Conservation (phyloP, 1,284 basidiomycete species). For the Leccinum subspadiceum region DNA sequence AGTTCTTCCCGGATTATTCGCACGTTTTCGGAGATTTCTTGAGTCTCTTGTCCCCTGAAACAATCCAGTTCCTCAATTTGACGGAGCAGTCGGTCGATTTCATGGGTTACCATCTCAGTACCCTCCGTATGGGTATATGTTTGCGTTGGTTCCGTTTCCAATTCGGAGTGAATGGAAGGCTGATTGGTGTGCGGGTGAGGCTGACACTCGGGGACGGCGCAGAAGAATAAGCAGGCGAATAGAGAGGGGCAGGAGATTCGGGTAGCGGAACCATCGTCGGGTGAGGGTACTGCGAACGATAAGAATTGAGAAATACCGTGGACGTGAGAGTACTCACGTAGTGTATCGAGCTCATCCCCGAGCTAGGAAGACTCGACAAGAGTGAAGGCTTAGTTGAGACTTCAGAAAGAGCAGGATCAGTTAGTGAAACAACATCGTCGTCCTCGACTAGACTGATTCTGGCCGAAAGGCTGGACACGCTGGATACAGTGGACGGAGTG, state of each 20-base stretch:
- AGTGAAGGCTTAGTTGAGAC: conserved; percentile 56
- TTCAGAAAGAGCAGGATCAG: conserved; percentile 30
- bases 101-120: conserved; percentile 52
- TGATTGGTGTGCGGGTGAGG: conserved; percentile 54
- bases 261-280: conserved; percentile 39
- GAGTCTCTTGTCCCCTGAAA: conserved; percentile 55
- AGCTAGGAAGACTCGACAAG: conserved; percentile 38
- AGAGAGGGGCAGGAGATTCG: conserved; percentile 31
- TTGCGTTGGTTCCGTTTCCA: conserved; percentile 47
- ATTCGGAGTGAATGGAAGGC: conserved; percentile 54
- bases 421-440: conserved; percentile 34
- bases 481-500: conserved; percentile 37
- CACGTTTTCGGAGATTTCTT: conserved; percentile 60
- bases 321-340: conserved; percentile 31
- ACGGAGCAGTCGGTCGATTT: conserved; percentile 64
- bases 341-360: conserved; percentile 31
- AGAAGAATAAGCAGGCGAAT: conserved; percentile 24
- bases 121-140: conserved; percentile 19
- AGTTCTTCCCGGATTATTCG: conserved; percentile 62
- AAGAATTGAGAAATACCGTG: conserved; percentile 8
- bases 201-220: conserved; percentile 54
- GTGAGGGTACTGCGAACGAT: conserved; percentile 19
- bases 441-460: conserved; percentile 28
- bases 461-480: conserved; percentile 39
- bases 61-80: conserved; percentile 63